Percentiles rank a stretch among this genome's conserved stretches.
Conservation (phyloP, 352 stramenopile genomes). For the Aphanomyces invadans region DNA sequence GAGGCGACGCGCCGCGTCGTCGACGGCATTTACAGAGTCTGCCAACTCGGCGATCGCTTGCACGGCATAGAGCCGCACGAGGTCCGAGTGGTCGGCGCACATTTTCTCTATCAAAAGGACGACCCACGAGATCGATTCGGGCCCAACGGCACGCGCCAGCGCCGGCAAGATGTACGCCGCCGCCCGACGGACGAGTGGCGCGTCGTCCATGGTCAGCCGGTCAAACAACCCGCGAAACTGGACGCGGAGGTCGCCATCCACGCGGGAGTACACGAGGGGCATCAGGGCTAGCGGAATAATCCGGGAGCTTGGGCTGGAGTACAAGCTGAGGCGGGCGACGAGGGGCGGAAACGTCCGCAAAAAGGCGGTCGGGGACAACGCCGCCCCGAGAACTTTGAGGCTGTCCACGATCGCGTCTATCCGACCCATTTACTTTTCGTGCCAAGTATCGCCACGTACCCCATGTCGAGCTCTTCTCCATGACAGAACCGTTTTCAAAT, state of each 20-base stretch:
- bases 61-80: slow-evolving; percentile 19
- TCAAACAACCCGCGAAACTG: slow-evolving; percentile 83
- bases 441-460: too few relatives aligned
- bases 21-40: slow-evolving; percentile 8
- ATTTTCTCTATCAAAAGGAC: slow-evolving; percentile 75
- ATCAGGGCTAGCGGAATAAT: slow-evolving; percentile 77
- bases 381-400: slow-evolving; percentile 58
- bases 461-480: slow-evolving; percentile 85
- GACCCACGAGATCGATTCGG: slow-evolving; percentile 50
- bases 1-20: slow-evolving; percentile 48
- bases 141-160: slow-evolving; percentile 47
- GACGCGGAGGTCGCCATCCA: slow-evolving; percentile 60
- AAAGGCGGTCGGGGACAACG: slow-evolving; percentile 54
- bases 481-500: slow-evolving; percentile 80
- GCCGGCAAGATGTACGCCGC: slow-evolving; percentile 79
- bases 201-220: slow-evolving; percentile 80
- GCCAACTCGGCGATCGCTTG: slow-evolving; percentile 8
- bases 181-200: slow-evolving; percentile 71
- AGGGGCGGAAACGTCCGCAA: slow-evolving; percentile 63
- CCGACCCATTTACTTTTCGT: too few relatives aligned
- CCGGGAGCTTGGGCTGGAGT: slow-evolving; percentile 69
- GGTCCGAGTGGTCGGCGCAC: slow-evolving; percentile 39
- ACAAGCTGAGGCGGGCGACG: slow-evolving; percentile 74
- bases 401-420: slow-evolving; percentile 78
- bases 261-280: slow-evolving; percentile 63